A percentile compares a stretch with the other conserved stretches of the same genome.
Evolutionary conservation across 2,329 filamentous ascomycete genomes (phyloP).

Genomic region (Xylaria multiplex): DNA sequence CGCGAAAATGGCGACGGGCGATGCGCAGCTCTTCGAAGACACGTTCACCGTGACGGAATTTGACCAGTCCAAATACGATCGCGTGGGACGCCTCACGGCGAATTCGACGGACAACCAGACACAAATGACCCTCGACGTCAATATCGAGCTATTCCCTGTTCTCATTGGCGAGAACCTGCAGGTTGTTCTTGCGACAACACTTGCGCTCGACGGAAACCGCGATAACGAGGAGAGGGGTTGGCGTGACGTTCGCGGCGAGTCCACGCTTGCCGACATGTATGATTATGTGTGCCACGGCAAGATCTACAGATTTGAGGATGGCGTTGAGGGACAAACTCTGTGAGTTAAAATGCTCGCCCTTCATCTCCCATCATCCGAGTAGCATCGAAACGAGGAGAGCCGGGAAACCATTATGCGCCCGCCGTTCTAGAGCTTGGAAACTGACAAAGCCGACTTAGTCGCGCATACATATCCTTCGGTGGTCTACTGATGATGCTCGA

Average conservation of each 20-base stretch:
- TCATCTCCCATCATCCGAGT: constrained; percentile 6
- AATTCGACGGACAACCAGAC: constrained; percentile 79
- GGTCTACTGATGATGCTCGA: constrained; percentile 90
- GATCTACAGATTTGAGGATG: constrained; percentile 88
- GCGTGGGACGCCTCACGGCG: constrained; percentile 85
- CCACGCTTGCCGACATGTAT: constrained; percentile 78
- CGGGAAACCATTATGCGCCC: not conserved
- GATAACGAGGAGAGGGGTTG: constrained; percentile 67
- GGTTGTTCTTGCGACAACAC: constrained; percentile 83
- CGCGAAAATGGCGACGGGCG: constrained; percentile 67
- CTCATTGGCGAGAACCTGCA: constrained; percentile 78
- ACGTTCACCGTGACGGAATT: constrained; percentile 83
- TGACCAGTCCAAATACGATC: constrained; percentile 92
- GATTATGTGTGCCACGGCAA: constrained; percentile 91
- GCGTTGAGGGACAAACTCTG: constrained; percentile 82
- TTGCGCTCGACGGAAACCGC: constrained; percentile 66
- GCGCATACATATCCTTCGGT: constrained; percentile 93
- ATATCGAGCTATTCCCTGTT: constrained; percentile 89
- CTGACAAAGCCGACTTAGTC: constrained; percentile 62
- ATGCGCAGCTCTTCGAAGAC: constrained; percentile 94
- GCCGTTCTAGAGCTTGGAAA: too few species aligned
- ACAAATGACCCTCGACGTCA: constrained; percentile 88
- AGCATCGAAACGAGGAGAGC: not conserved
- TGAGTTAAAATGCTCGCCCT: constrained; percentile 59
- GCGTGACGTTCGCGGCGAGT: constrained; percentile 75